Percentiles rank a stretch among this genome's conserved stretches.
These are phyloP conservation scores for carrot (Daucus carota) DNA, from an alignment of 129 eudicot genomes.

Conservation along the genomic window DH1_v3.0 NC_030388.2:10940501-10941000, in stretches of 20 bases:
- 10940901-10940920: neutral
- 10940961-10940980: neutral
- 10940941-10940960: neutral
- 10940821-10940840: conserved; percentile 33
- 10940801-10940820: conserved; percentile 65
- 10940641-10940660: neutral
- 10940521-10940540: neutral
- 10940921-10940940: neutral
- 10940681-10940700: neutral
- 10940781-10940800: conserved; percentile 23
- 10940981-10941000: neutral
- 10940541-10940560: neutral
- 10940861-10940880: neutral
- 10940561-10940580: neutral
- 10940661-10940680: neutral
- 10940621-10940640: neutral
- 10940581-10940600: neutral
- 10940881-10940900: neutral
- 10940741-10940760: neutral
- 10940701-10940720: neutral
- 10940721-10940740: neutral
- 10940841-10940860: conserved; percentile 11
- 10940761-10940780: neutral
- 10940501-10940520: neutral
- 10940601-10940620: neutral